Evolutionary conservation across 306 rosid species (phyloP).

Genomic region (Bauhinia variegata): DNA sequence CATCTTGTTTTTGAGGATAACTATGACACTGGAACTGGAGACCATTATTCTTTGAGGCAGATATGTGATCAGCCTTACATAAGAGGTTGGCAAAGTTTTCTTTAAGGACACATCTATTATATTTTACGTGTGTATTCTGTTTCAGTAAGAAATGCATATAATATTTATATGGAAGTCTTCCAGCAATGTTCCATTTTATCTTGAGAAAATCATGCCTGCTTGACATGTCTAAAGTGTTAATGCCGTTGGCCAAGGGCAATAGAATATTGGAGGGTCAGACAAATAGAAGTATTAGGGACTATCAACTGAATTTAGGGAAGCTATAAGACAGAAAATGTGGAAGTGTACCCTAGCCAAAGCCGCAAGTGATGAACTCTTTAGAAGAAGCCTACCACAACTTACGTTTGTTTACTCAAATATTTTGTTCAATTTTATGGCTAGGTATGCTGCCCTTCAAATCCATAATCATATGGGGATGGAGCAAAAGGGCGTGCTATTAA

Average conservation of each 20-base stretch:
- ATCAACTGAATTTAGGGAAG: constrained; percentile 10
- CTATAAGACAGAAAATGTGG: constrained; percentile 3
- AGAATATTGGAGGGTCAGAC: constrained; percentile 5
- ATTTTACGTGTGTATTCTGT: constrained; percentile 11
- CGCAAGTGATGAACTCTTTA: too few relatives aligned
- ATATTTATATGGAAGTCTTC: background rate
- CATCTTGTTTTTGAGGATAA: constrained; percentile 98
- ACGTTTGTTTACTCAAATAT: too few relatives aligned
- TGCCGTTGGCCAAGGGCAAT: constrained; percentile 25
- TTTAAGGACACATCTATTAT: constrained; percentile 1
- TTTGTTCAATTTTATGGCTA: background rate
- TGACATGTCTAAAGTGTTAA: constrained; percentile 17
- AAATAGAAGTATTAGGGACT: constrained; percentile 20
- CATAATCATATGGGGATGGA: too few relatives aligned
- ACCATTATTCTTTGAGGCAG: constrained; percentile 95
- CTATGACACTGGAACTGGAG: constrained; percentile 99
- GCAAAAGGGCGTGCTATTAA: too few relatives aligned
- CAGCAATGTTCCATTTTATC: constrained; percentile 16
- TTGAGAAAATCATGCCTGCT: background rate
- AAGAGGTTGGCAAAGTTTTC: constrained; percentile 62
- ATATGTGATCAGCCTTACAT: constrained; percentile 94
- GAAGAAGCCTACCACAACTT: too few relatives aligned
- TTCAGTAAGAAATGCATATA: constrained; percentile 9
- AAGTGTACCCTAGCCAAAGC: constrained; percentile 8
- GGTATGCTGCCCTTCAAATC: background rate